phyloP scores from a whole-genome alignment of 768 basidiomycete genomes.

The Auricularia sp. region DNA sequence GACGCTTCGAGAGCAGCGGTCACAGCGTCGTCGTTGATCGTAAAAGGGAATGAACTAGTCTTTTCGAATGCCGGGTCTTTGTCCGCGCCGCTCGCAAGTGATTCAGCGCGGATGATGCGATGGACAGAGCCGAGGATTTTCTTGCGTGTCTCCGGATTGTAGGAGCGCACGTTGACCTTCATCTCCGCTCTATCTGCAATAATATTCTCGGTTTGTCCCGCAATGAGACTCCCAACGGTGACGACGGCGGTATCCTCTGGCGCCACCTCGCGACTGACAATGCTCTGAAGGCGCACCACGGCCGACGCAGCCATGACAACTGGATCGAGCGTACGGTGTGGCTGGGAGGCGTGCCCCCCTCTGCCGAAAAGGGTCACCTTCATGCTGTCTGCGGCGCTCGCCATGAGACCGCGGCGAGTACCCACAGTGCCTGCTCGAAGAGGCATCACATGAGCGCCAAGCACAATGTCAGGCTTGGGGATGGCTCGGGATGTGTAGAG shows the following conservation, averaged over 20 bases:
- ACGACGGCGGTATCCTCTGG: background rate
- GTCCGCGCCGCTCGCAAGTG: background rate
- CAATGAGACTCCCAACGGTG: background rate
- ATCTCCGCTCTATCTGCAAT: background rate
- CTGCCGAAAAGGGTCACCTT: background rate
- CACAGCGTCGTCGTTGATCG: background rate
- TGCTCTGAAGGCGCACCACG: background rate
- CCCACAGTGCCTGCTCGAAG: background rate
- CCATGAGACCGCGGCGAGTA: background rate
- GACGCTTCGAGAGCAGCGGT: background rate
- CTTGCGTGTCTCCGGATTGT: background rate
- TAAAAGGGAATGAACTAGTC: background rate
- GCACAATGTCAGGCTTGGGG: background rate
- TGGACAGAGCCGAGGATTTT: background rate
- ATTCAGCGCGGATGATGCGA: background rate
- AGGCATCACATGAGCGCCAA: background rate
- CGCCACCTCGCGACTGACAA: background rate
- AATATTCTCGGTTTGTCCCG: background rate
- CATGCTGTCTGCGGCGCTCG: background rate
- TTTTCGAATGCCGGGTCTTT: background rate
- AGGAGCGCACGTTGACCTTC: constrained; percentile 2
- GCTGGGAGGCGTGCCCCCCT: constrained; percentile 1
- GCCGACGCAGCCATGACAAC: background rate
- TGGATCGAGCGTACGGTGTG: background rate
- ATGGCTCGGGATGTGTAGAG: background rate